These are phyloP conservation scores for Ottelia alismoides DNA, from an alignment of 106 monocot species.

Conservation along the genomic window DNA sequence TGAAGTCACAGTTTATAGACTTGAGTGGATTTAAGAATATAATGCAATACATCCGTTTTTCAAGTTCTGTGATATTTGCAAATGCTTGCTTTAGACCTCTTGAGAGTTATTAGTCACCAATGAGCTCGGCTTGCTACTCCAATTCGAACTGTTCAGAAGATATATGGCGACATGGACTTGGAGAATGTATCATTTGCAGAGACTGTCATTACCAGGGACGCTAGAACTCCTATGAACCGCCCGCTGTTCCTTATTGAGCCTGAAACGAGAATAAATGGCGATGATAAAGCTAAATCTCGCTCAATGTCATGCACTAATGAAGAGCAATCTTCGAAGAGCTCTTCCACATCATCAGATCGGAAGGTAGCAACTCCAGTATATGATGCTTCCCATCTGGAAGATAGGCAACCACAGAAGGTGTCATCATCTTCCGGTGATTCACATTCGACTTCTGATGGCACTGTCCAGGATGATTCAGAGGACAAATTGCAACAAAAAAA, in stretches of 20 bases:
- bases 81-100: too few relatives aligned
- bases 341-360: not conserved
- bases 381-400: slow-evolving; percentile 3
- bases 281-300: slow-evolving; percentile 7
- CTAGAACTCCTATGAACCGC: slow-evolving; percentile 1
- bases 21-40: too few relatives aligned
- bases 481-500: slow-evolving; percentile 2
- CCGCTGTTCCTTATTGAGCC: slow-evolving; percentile 12
- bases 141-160: slow-evolving; percentile 24
- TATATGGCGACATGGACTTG: slow-evolving; percentile 14
- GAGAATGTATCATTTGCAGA: slow-evolving; percentile 16
- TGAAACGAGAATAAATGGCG: slow-evolving; percentile 11
- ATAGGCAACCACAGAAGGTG: slow-evolving; percentile 2
- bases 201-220: slow-evolving; percentile 8
- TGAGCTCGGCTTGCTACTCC: slow-evolving; percentile 26
- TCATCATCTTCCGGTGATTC: not conserved
- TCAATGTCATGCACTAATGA: not conserved
- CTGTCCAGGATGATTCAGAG: slow-evolving; percentile 6
- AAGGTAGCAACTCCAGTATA: slow-evolving; percentile 1
- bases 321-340: not conserved
- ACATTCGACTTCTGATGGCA: too few relatives aligned
- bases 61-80: too few relatives aligned
- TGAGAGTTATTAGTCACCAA: slow-evolving; percentile 23
- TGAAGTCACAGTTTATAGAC: too few relatives aligned
- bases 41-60: too few relatives aligned